phyloP scores from a whole-genome alignment of 2,329 filamentous ascomycete species.

The Fusarium decemcellulare region DNA sequence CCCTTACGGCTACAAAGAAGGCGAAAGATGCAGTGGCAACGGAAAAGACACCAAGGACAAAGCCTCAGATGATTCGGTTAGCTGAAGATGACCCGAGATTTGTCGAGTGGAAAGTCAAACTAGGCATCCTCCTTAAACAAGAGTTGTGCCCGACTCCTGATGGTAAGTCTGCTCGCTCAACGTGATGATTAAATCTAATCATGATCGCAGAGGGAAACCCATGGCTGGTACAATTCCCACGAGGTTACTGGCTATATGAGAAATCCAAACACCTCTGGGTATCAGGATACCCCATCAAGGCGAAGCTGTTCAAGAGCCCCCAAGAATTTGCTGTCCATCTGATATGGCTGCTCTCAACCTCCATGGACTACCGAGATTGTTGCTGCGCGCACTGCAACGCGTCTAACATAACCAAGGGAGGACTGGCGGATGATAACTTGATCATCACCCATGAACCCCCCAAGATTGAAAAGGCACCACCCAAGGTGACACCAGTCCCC shows the following conservation, averaged over 20 bases:
- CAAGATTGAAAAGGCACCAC: conserved; percentile 45
- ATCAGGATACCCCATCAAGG: conserved; percentile 63
- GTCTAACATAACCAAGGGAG: conserved; percentile 44
- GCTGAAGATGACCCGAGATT: conserved; percentile 60
- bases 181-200: conserved; percentile 26
- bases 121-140: conserved; percentile 62
- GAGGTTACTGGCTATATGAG: conserved; percentile 63
- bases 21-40: conserved; percentile 50
- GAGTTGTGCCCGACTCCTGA: conserved; percentile 59
- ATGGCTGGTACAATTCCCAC: conserved; percentile 61
- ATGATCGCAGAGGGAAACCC: conserved; percentile 56
- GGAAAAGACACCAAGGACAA: conserved; percentile 56
- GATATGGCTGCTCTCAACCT: conserved; percentile 65
- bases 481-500: conserved; percentile 56
- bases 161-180: conserved; percentile 46
- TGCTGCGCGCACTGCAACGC: conserved; percentile 65
- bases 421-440: conserved; percentile 47
- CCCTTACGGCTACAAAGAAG: conserved; percentile 52
- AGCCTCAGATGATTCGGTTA: conserved; percentile 61
- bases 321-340: conserved; percentile 68
- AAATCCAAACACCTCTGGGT: conserved; percentile 65
- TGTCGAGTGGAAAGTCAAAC: conserved; percentile 61
- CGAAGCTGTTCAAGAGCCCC: conserved; percentile 65
- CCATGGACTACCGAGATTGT: conserved; percentile 64
- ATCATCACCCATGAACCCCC: conserved; percentile 38